Conservation (phyloP, 2,329 filamentous ascomycete species). For the Venturia pyrina region DNA sequence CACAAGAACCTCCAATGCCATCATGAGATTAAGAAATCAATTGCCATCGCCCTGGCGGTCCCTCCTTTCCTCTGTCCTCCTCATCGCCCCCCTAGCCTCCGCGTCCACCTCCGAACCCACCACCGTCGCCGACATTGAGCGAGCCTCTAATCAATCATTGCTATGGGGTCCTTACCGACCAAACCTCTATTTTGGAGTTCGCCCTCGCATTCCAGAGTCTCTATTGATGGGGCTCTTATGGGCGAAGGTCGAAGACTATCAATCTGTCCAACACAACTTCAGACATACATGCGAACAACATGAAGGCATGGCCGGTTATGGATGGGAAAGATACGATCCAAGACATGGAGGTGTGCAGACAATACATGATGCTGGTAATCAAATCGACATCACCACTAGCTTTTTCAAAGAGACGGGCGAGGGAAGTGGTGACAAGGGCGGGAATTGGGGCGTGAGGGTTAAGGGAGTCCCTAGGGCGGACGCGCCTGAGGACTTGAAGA, state of each 20-base stretch:
- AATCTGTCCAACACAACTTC: constrained; percentile 61
- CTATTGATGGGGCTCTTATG: constrained; percentile 72
- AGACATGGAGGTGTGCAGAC: constrained; percentile 75
- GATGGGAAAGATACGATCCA: constrained; percentile 93
- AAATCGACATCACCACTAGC: constrained; percentile 77
- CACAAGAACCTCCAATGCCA: background rate
- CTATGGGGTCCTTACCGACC: constrained; percentile 88
- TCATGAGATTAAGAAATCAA: background rate
- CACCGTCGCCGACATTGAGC: constrained; percentile 6
- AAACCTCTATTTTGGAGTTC: constrained; percentile 80
- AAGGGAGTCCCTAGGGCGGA: constrained; percentile 66
- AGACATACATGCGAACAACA: constrained; percentile 91
- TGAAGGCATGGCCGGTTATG: constrained; percentile 85
- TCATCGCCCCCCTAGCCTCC: background rate
- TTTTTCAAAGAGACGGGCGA: constrained; percentile 65
- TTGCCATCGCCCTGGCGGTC: background rate
- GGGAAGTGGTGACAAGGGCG: constrained; percentile 56
- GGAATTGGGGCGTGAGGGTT: constrained; percentile 81
- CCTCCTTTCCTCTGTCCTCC: background rate
- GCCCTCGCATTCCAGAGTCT: constrained; percentile 66
- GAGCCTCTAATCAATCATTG: constrained; percentile 58
- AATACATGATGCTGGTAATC: constrained; percentile 78
- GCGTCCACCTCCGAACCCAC: constrained; percentile 1
- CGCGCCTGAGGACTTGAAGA: constrained; percentile 55
- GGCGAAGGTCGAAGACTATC: constrained; percentile 68